Evolutionary conservation across 495 filamentous ascomycete species (phyloP).

Genomic region (Trichoderma gamsii): DNA sequence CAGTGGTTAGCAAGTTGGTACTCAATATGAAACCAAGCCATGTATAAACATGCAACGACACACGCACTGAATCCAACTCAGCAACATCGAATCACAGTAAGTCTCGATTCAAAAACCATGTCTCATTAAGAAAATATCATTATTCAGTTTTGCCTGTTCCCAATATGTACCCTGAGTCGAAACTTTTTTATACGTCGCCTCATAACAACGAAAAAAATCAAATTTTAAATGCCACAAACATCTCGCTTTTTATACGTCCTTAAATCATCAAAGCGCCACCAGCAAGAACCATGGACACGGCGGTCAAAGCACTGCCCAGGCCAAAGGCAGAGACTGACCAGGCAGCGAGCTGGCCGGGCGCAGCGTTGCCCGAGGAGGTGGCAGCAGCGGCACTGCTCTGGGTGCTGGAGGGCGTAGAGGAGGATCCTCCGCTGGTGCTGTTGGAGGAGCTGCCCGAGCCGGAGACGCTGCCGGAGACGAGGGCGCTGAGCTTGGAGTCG

Average conservation of each 20-base stretch:
- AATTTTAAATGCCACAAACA: neutral
- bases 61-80: too few relatives aligned
- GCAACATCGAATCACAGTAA: too few relatives aligned
- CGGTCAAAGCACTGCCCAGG: slow-evolving; percentile 20
- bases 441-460: slow-evolving; percentile 16
- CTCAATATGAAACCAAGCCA: too few relatives aligned
- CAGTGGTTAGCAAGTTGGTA: too few relatives aligned
- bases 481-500: slow-evolving; percentile 30
- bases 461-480: slow-evolving; percentile 21
- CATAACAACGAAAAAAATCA: neutral
- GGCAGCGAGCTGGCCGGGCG: slow-evolving; percentile 16
- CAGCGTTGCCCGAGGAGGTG: slow-evolving; percentile 21
- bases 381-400: slow-evolving; percentile 19
- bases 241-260: slow-evolving; percentile 17
- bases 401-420: slow-evolving; percentile 13
- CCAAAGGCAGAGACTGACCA: slow-evolving; percentile 13
- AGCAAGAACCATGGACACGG: slow-evolving; percentile 23
- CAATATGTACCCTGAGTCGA: too few relatives aligned
- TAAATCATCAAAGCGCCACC: slow-evolving; percentile 23
- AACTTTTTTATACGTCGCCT: too few relatives aligned
- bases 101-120: too few relatives aligned
- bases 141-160: too few relatives aligned
- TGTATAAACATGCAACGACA: too few relatives aligned
- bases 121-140: too few relatives aligned
- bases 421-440: slow-evolving; percentile 2